Conservation (phyloP, 2,329 filamentous ascomycete species). For the Clonostachys sp. region DNA sequence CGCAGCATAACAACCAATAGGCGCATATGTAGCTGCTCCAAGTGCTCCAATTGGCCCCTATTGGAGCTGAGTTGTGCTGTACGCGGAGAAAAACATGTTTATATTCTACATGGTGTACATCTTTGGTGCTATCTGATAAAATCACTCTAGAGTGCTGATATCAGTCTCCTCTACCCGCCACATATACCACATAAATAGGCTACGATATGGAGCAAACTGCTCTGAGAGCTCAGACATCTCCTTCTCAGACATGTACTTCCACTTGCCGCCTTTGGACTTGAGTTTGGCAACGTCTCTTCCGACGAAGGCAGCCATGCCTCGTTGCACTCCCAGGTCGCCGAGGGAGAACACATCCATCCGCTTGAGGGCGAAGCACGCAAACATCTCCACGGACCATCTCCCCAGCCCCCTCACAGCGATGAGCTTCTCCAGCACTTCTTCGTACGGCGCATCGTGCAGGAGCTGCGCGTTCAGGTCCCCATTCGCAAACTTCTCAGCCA, state of each 20-base stretch:
- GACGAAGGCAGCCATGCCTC: constrained; percentile 85
- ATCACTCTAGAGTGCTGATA: constrained; percentile 52
- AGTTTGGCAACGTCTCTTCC: constrained; percentile 81
- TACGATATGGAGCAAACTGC: constrained; percentile 81
- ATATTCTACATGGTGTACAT: too few species aligned
- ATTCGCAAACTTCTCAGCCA: constrained; percentile 73
- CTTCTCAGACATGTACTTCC: constrained; percentile 95
- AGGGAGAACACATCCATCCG: constrained; percentile 89
- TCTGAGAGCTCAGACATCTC: constrained; percentile 85
- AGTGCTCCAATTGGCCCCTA: too few species aligned
- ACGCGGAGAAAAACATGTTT: too few species aligned
- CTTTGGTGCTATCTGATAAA: too few species aligned
- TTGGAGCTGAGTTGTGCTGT: too few species aligned
- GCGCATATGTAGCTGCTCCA: too few species aligned
- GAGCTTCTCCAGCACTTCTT: constrained; percentile 77
- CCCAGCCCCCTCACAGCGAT: constrained; percentile 85
- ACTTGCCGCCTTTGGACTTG: constrained; percentile 79
- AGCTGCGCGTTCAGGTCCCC: constrained; percentile 74
- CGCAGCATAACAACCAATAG: too few species aligned
- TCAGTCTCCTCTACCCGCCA: constrained; percentile 84
- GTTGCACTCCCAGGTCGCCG: constrained; percentile 89
- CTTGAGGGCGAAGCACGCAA: constrained; percentile 93
- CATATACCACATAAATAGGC: constrained; percentile 98
- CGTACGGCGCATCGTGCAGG: constrained; percentile 75
- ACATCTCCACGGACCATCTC: constrained; percentile 95